These are phyloP conservation scores for Aspergillus sp. DNA, from an alignment of 2,329 filamentous ascomycete species.

Conservation along the genomic window DNA sequence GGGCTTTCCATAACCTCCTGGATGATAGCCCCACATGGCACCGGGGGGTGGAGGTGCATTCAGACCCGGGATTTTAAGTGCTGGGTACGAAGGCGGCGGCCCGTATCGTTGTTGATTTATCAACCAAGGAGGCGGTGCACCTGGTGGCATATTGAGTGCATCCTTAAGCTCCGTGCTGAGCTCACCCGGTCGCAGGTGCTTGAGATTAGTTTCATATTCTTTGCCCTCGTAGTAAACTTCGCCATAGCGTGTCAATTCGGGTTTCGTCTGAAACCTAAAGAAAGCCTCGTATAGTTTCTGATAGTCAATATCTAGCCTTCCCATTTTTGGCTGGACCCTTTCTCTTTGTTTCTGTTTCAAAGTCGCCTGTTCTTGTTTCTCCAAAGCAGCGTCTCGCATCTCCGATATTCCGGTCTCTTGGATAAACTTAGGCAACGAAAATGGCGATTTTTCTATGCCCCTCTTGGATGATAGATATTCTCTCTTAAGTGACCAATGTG, in stretches of 20 bases:
- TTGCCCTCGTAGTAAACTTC: slow-evolving; percentile 99
- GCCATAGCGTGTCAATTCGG: slow-evolving; percentile 86
- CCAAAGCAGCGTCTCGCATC: slow-evolving; percentile 94
- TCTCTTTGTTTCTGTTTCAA: slow-evolving; percentile 96
- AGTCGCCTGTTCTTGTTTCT: slow-evolving; percentile 89
- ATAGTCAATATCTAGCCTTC: slow-evolving; percentile 96
- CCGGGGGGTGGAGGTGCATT: slow-evolving; percentile 90
- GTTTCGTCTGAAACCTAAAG: slow-evolving; percentile 96
- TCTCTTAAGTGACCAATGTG: slow-evolving; percentile 92
- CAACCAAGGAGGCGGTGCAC: slow-evolving; percentile 91
- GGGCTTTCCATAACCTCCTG: slow-evolving; percentile 93
- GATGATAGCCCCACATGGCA: slow-evolving; percentile 90
- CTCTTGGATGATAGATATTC: slow-evolving; percentile 97
- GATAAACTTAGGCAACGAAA: slow-evolving; percentile 92
- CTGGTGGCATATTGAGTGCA: slow-evolving; percentile 88
- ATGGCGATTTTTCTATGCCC: slow-evolving; percentile 92
- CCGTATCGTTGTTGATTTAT: slow-evolving; percentile 91
- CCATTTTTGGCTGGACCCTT: slow-evolving; percentile 91
- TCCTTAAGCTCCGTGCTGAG: slow-evolving; percentile 86
- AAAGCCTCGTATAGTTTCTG: slow-evolving; percentile 98
- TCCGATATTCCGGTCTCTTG: slow-evolving; percentile 95
- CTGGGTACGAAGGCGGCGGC: slow-evolving; percentile 86
- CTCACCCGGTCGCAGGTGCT: slow-evolving; percentile 86
- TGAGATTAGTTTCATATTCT: slow-evolving; percentile 92
- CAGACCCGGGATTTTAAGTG: slow-evolving; percentile 89